phyloP scores from a whole-genome alignment of 129 eudicot genomes.

The Silybum marianum region DNA sequence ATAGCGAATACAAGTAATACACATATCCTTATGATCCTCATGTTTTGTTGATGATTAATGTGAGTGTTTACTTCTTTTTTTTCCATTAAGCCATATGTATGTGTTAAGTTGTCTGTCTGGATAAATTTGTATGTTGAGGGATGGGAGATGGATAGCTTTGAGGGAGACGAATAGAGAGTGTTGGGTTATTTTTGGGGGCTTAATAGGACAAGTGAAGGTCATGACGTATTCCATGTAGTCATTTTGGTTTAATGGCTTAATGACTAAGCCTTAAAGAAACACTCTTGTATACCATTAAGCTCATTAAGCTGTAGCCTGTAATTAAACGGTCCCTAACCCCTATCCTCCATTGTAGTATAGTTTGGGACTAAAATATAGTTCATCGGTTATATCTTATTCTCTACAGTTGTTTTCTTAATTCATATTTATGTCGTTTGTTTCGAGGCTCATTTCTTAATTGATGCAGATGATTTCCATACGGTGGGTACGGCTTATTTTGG shows the following conservation, averaged over 20 bases:
- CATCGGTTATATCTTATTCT: background rate
- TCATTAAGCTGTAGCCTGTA: background rate
- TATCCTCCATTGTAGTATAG: background rate
- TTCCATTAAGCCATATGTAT: background rate
- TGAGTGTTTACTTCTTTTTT: background rate
- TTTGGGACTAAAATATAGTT: background rate
- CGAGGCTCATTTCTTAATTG: slow-evolving; percentile 17
- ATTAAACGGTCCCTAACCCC: background rate
- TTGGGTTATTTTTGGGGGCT: background rate
- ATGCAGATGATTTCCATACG: slow-evolving; percentile 26
- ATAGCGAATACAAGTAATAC: no score
- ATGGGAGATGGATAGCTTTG: background rate
- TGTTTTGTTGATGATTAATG: background rate
- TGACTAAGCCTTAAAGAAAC: no score
- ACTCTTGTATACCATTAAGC: background rate
- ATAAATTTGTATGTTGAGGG: background rate
- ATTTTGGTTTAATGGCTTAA: no score
- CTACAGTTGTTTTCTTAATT: background rate
- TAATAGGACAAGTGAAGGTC: background rate
- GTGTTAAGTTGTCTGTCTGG: background rate
- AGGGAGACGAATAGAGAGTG: background rate
- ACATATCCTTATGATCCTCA: no score
- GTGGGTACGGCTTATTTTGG: slow-evolving; percentile 1
- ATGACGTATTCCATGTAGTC: no score
- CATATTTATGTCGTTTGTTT: background rate